These are phyloP conservation scores for Seminavis robusta DNA, from an alignment of 108 stramenopile species.

Conservation along the genomic window DNA sequence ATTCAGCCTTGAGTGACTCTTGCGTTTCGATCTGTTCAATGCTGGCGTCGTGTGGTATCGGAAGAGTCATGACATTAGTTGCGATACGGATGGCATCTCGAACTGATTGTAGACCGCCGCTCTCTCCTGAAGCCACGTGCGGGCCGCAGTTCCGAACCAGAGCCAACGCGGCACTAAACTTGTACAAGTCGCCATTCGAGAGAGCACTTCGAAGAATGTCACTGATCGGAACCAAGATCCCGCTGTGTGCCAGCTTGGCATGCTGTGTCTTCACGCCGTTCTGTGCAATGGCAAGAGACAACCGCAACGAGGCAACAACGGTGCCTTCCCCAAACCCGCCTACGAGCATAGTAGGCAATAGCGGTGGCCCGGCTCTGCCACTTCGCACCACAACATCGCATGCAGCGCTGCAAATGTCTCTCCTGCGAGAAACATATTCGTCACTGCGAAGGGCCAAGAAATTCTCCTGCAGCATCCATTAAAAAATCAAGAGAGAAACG, in stretches of 20 bases:
- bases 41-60: conserved; percentile 30
- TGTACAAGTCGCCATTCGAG: conserved; percentile 48
- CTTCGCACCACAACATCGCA: conserved; percentile 48
- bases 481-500: not conserved
- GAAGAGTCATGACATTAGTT: conserved; percentile 53
- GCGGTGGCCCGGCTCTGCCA: conserved; percentile 29
- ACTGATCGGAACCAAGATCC: conserved; percentile 67
- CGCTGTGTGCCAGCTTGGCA: conserved; percentile 56
- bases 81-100: conserved; percentile 57
- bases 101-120: conserved; percentile 49
- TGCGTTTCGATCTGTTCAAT: conserved; percentile 38
- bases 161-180: conserved; percentile 54
- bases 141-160: conserved; percentile 76
- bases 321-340: conserved; percentile 69
- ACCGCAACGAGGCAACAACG: conserved; percentile 50
- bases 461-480: conserved; percentile 8
- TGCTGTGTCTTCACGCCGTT: conserved; percentile 61
- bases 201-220: conserved; percentile 62
- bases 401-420: conserved; percentile 59
- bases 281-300: conserved; percentile 60
- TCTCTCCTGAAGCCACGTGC: conserved; percentile 37
- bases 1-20: conserved; percentile 56
- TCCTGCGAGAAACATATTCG: conserved; percentile 40
- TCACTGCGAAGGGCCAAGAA: conserved; percentile 32
- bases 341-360: conserved; percentile 67